Base-by-base conservation (phyloP, 768 basidiomycete species). In the Boletus eberwhitei region DNA sequence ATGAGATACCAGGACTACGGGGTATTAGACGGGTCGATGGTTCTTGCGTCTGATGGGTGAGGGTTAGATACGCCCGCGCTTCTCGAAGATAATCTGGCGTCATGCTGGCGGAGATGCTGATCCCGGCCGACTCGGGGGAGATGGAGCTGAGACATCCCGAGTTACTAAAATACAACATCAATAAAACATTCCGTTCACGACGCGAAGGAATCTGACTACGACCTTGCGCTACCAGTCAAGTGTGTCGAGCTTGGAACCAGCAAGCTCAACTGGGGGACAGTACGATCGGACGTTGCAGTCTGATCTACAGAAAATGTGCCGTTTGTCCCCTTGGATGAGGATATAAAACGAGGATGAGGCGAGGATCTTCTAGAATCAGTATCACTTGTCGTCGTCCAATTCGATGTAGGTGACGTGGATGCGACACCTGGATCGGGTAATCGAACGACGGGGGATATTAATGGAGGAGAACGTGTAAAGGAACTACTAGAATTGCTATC, bases 31-130 rank as follows among this genome's bases (percentile, higher is more conserved):
- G 58, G 17, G 61, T 59, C 5, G 50, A 19, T 5, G 55, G 52
- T 32, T 49, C 59, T 12, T 58, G 59, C 11, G 43, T 26, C 31
- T 57, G 63, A 36, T 67, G 64, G 13, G 71, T 71, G 29, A 71
- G 61, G 9, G 71, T 60, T 17, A 70, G 51, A 51, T 72, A 72
- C 12, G 69, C 69, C n/a, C 69, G 57, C 3, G 71, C 69, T 37
- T 71, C 69, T 1, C 67, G 66, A 50, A 71, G 58, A 44, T 65
- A 71, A 8, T 71, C 69, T 32, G 71, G 71, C 1, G 71, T 71
- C 58, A 67, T 58, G 50, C 57, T 69, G 26, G 68, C 68, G 26
- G 68, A 66, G 24, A 67, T 36, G 40, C 61, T 63, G 29, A 72
- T 69, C 8, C 63, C 69, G 1, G 71, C 71, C 0, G 69, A 71